These are phyloP conservation scores for Herpetomonas samuelpessoai DNA, from an alignment of 208 protist species.

Conservation along the genomic window DNA sequence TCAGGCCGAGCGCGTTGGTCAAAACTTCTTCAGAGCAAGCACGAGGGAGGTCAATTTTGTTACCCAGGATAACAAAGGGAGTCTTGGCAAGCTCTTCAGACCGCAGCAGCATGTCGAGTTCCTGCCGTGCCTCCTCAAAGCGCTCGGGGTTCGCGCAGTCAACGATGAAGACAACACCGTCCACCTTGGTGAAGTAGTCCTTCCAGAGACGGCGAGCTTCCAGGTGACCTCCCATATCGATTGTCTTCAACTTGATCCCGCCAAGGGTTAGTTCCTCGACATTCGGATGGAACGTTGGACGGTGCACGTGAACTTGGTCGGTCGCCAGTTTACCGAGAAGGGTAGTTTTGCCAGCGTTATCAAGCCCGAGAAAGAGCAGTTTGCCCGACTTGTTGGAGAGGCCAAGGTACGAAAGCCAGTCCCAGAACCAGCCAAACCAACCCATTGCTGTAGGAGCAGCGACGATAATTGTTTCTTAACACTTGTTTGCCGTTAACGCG, in stretches of 20 bases:
- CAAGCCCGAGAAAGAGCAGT: conserved; percentile 99
- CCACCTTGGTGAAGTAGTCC: conserved; percentile 99
- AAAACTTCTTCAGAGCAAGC: conserved; percentile 96
- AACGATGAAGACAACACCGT: conserved; percentile 99
- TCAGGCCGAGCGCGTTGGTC: conserved; percentile 89
- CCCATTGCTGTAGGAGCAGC: no score
- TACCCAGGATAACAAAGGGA: conserved; percentile 99
- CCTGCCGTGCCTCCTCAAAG: conserved; percentile 95
- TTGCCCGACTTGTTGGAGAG: conserved; percentile 88
- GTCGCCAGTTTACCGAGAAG: conserved; percentile 95
- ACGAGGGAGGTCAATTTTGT: conserved; percentile 98
- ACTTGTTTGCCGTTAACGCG: no score
- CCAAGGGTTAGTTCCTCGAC: conserved; percentile 98
- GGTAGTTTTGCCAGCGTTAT: conserved; percentile 99
- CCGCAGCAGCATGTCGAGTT: conserved; percentile 97
- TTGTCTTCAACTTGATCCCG: conserved; percentile 98
- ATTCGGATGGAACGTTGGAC: conserved; percentile 92
- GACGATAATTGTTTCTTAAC: no score
- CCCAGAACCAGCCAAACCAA: conserved; percentile 94
- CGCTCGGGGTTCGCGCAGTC: conserved; percentile 96
- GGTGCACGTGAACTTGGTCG: conserved; percentile 87
- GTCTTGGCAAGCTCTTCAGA: conserved; percentile 93
- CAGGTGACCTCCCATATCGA: conserved; percentile 99
- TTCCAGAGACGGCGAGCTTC: conserved; percentile 97
- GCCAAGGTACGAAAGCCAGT: conserved; percentile 91